Conservation (phyloP, 495 filamentous ascomycete species). For the Penicillium samsonianum region DNA sequence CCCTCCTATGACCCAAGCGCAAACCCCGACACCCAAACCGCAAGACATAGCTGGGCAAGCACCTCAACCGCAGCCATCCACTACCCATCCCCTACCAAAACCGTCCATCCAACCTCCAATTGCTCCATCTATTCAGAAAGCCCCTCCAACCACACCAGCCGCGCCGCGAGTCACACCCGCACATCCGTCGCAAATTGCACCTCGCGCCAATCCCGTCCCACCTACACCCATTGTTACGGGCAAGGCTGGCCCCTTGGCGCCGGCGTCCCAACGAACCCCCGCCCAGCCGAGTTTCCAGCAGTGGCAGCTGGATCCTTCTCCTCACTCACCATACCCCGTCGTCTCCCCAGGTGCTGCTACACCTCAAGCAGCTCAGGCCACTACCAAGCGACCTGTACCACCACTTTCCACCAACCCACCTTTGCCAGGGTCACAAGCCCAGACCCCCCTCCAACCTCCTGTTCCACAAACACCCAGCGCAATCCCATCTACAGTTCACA, state of each 20-base stretch:
- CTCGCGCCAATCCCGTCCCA: conserved; percentile 20
- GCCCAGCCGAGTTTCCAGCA: conserved; percentile 45
- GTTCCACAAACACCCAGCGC: conserved; percentile 37
- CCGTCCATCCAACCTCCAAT: conserved; percentile 35
- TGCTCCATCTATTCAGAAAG: conserved; percentile 25
- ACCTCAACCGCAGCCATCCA: conserved; percentile 32
- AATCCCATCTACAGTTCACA: conserved; percentile 23
- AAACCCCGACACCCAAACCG: conserved; percentile 16
- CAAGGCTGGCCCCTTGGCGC: conserved; percentile 19
- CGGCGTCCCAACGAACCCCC: conserved; percentile 26
- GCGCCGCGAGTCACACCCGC: conserved; percentile 23
- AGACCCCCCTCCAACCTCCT: conserved; percentile 19
- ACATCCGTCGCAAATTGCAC: conserved; percentile 33
- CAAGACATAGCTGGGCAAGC: conserved; percentile 33
- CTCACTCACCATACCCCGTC: conserved; percentile 42
- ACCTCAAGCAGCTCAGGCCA: conserved; percentile 17
- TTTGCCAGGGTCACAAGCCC: conserved; percentile 4
- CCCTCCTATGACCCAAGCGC: conserved; percentile 12
- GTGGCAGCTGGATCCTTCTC: conserved; percentile 40
- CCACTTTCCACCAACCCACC: conserved; percentile 15
- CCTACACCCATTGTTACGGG: conserved; percentile 19
- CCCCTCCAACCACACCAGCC: conserved; percentile 23
- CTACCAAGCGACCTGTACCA: conserved; percentile 25
- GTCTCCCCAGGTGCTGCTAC: conserved; percentile 23
- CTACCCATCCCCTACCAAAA: conserved; percentile 37